Conservation (phyloP, 257 asterid species). For the Plantago ovata region DNA sequence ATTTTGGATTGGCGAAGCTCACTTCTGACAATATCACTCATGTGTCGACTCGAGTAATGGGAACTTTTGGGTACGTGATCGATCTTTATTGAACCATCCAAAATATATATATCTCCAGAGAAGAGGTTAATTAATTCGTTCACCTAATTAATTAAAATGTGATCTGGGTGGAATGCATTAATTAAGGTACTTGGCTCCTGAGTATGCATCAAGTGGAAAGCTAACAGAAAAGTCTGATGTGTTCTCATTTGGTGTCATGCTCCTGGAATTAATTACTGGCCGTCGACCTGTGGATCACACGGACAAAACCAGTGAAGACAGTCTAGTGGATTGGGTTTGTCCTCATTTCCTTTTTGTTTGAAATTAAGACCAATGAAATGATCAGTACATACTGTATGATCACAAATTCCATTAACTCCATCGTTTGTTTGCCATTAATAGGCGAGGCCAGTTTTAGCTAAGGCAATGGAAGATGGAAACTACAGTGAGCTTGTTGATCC, state of each 20-base stretch:
- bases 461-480: slow-evolving; percentile 65
- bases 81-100: too few species aligned
- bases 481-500: slow-evolving; percentile 59
- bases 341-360: background rate
- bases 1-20: slow-evolving; percentile 94
- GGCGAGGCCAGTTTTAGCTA: slow-evolving; percentile 70
- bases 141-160: background rate
- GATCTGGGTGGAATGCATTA: background rate
- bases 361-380: too few species aligned
- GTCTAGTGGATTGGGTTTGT: slow-evolving; percentile 90
- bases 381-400: background rate
- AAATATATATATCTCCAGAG: too few species aligned
- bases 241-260: slow-evolving; percentile 92
- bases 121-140: too few species aligned
- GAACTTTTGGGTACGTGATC: slow-evolving; percentile 98
- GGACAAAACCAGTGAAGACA: slow-evolving; percentile 63
- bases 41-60: slow-evolving; percentile 98
- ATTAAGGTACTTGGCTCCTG: slow-evolving; percentile 85
- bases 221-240: slow-evolving; percentile 83
- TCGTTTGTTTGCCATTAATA: slow-evolving; percentile 9
- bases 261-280: slow-evolving; percentile 83
- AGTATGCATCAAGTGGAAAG: slow-evolving; percentile 92
- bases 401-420: background rate
- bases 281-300: slow-evolving; percentile 70
- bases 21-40: slow-evolving; percentile 80